Base-by-base conservation (phyloP, 495 filamentous ascomycete species). In the Hypoxylon rickii region DNA sequence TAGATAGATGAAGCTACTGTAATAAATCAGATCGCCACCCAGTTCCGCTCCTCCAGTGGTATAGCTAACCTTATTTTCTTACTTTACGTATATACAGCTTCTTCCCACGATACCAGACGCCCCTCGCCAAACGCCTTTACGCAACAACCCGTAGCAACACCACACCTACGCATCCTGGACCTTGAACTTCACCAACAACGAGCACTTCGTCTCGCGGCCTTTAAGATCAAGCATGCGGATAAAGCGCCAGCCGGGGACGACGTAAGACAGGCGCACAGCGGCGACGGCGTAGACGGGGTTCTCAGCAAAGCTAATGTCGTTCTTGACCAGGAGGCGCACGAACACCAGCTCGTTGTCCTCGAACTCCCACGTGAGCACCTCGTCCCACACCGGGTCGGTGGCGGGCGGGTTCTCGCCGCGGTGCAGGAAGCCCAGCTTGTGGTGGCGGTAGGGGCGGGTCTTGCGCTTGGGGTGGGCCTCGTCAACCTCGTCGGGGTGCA, bases 341-440 rank as follows among this genome's bases (percentile, higher is more conserved):
- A 83, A 83, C 0, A 73, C 73, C 32, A 83, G 42, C 63, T 82
- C 78, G 51, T 77, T 79, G 29, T 80, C 77, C 2, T 81, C 79
- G 52, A 68, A 83, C 51, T 78, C 73, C 79, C 79, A 83, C 55
- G 80, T 78, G 3, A 82, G 58, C 22, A 52, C 64, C 64, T 81
- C 73, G 42, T 81, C 71, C 79, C 77, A 83, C 11, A 82, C 21
- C 3, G 80, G 79, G 45, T 79, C 73, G 0, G 66, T 78, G 7
- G 63, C 37, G 5, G 70, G 65, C 15, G 77, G 75, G 44, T 74
- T 79, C 51, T 78, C 71, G 15, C 70, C 73, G 18, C 48, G 49
- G 31, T 73, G 67, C 17, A 79, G 52, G 49, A 75, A 73, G 12
- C 63, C 64, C 1, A 79, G 58, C 38, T 70, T 74, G 58, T 80